Conservation (phyloP, 2,329 filamentous ascomycete species). For the Xylariaceae sp. region DNA sequence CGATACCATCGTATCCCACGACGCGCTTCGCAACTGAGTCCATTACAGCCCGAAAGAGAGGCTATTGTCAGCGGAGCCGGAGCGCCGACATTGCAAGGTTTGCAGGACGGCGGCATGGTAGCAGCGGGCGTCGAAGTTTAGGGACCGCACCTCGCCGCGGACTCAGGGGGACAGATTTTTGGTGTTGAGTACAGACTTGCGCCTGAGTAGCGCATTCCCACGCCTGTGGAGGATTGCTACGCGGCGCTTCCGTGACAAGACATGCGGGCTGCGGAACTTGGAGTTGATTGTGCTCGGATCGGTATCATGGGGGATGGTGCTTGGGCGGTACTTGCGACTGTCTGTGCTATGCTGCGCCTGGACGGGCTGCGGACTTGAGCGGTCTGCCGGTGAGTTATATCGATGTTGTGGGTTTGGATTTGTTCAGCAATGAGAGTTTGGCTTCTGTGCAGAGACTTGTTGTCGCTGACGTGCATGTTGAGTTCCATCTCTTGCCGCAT, state of each 20-base stretch:
- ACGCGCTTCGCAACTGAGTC: too few species aligned
- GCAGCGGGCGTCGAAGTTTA: too few species aligned
- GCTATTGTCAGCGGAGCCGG: too few species aligned
- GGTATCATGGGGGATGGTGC: constrained; percentile 51
- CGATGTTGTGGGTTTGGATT: constrained; percentile 5
- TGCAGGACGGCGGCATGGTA: too few species aligned
- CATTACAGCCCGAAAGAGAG: too few species aligned
- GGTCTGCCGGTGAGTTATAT: constrained; percentile 5
- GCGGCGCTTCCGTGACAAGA: constrained; percentile 24
- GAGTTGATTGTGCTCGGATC: constrained; percentile 41
- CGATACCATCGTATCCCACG: constrained; percentile 24
- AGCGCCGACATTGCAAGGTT: too few species aligned
- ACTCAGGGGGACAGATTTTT: constrained; percentile 34
- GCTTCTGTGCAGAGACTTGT: constrained; percentile 2
- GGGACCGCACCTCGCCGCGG: too few species aligned
- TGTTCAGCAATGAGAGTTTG: constrained; percentile 4
- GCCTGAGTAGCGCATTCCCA: constrained; percentile 37
- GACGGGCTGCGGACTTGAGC: constrained; percentile 4
- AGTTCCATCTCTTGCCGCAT: constrained; percentile 12
- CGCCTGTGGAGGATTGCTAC: constrained; percentile 35
- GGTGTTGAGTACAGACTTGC: constrained; percentile 39
- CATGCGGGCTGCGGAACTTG: constrained; percentile 26
- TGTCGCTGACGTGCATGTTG: constrained; percentile 4
- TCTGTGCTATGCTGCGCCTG: constrained; percentile 24
- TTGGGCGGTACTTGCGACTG: too few species aligned